Percentiles rank a stretch among this genome's conserved stretches.
Conservation (phyloP, 148 eudicot species). For the Rhododendron henanense region DNA sequence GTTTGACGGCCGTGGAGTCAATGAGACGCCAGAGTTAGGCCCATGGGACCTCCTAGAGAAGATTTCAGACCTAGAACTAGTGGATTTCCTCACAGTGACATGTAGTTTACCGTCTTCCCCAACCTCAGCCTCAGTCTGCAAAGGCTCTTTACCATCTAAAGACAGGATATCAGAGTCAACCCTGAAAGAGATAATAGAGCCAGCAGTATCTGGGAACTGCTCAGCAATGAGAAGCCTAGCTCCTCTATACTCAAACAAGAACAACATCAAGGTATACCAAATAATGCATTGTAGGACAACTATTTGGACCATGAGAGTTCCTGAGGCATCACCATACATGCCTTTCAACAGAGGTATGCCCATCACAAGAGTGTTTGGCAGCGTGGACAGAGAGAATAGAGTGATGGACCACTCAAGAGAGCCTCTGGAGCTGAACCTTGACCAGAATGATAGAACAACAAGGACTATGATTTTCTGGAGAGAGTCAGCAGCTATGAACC, state of each 20-base stretch:
- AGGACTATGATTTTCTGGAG: constrained; percentile 75
- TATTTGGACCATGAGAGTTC: constrained; percentile 85
- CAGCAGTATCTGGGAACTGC: constrained; percentile 89
- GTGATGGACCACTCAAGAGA: constrained; percentile 87
- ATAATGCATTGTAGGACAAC: constrained; percentile 89
- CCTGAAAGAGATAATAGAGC: constrained; percentile 79
- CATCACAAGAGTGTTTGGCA: constrained; percentile 95
- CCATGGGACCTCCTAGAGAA: constrained; percentile 59
- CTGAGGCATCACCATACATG: constrained; percentile 87
- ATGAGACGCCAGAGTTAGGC: constrained; percentile 35
- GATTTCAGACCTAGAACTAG: constrained; percentile 72
- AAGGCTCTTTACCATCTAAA: constrained; percentile 58
- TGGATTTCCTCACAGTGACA: constrained; percentile 74
- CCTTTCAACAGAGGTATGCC: constrained; percentile 91
- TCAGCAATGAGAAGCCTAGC: constrained; percentile 78
- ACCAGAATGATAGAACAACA: constrained; percentile 45
- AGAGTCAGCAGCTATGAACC: constrained; percentile 85
- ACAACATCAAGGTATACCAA: constrained; percentile 95
- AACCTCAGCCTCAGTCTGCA: constrained; percentile 77
- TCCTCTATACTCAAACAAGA: constrained; percentile 80
- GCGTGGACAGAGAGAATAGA: constrained; percentile 73
- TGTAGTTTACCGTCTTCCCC: constrained; percentile 83
- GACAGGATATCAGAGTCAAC: constrained; percentile 88
- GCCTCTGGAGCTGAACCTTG: constrained; percentile 49
- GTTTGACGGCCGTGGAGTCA: constrained; percentile 69